These are phyloP conservation scores for Trametes coccinea DNA, from an alignment of 768 basidiomycete species.

Conservation along the genomic window DNA sequence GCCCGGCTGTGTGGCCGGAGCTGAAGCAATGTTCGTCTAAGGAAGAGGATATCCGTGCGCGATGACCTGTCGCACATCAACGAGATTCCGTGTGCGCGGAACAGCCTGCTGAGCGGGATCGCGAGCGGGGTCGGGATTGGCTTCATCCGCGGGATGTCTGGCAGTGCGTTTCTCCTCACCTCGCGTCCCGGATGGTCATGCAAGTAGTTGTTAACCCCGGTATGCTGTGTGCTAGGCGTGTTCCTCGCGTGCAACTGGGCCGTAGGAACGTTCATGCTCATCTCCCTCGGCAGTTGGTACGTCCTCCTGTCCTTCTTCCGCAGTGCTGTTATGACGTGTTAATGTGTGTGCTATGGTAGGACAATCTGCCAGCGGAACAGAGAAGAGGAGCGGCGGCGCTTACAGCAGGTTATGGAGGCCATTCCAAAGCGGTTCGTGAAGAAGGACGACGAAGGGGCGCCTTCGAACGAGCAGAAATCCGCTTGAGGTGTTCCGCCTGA, in stretches of 20 bases:
- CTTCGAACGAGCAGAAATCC: slow-evolving; percentile 2
- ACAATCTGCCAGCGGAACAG: slow-evolving; percentile 62
- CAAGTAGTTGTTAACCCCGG: not conserved
- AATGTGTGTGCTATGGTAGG: slow-evolving; percentile 38
- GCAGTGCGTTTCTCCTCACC: slow-evolving; percentile 47
- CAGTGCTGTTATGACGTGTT: not conserved
- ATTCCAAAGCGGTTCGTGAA: slow-evolving; percentile 59
- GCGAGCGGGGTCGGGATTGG: slow-evolving; percentile 80
- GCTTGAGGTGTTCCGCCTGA: not conserved
- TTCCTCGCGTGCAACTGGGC: slow-evolving; percentile 79
- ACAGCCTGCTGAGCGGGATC: slow-evolving; percentile 74
- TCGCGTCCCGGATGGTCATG: not conserved
- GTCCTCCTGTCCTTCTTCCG: slow-evolving; percentile 26
- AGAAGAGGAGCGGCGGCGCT: slow-evolving; percentile 51
- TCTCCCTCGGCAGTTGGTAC: slow-evolving; percentile 72
- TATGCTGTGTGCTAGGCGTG: slow-evolving; percentile 42
- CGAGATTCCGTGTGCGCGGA: slow-evolving; percentile 77
- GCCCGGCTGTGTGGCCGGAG: not conserved
- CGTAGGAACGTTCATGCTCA: slow-evolving; percentile 66
- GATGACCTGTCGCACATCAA: slow-evolving; percentile 62
- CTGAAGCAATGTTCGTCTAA: slow-evolving; percentile 26
- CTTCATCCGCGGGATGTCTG: slow-evolving; percentile 64
- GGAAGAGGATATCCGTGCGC: slow-evolving; percentile 47
- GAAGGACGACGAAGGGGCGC: slow-evolving; percentile 32
- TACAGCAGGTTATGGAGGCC: slow-evolving; percentile 59